These are phyloP conservation scores for Ustilago cynodontis DNA, from an alignment of 1,284 basidiomycete genomes.

Conservation along the genomic window DNA sequence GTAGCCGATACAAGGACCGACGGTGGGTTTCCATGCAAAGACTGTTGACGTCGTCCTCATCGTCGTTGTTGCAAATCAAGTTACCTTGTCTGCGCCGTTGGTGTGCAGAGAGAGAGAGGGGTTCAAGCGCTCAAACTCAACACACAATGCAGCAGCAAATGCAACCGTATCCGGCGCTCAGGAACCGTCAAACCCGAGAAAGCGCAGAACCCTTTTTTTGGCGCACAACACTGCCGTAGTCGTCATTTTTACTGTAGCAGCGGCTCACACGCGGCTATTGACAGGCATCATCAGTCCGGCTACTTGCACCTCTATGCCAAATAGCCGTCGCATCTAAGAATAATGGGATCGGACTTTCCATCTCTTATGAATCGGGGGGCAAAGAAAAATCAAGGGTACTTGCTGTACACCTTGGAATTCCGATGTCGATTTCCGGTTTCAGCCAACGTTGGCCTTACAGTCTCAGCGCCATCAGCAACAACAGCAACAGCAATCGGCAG, in stretches of 20 bases:
- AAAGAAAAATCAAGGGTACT: constrained; percentile 1
- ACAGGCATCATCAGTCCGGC: no score
- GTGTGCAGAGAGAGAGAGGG: not conserved
- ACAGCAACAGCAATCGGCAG: not conserved
- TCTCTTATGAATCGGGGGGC: not conserved
- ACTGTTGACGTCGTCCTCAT: not conserved
- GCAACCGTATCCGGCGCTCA: constrained; percentile 6
- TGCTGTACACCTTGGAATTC: constrained; percentile 8
- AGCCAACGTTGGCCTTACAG: no score
- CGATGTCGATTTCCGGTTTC: constrained; percentile 16
- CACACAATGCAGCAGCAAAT: no score
- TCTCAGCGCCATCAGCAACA: no score
- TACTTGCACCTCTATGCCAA: constrained; percentile 19
- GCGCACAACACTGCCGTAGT: not conserved
- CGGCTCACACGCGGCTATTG: no score
- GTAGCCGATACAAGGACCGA: no score
- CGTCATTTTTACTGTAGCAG: not conserved
- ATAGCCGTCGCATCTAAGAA: constrained; percentile 8
- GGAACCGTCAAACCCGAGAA: constrained; percentile 33
- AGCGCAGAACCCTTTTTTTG: constrained; percentile 8
- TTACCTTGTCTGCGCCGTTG: not conserved
- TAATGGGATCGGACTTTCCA: no score
- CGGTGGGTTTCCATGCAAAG: no score
- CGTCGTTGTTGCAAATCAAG: no score
- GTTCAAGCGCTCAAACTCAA: no score